Evolutionary conservation across 176 grass and related monocot genomes (phyloP).

Genomic region (Typha latifolia): DNA sequence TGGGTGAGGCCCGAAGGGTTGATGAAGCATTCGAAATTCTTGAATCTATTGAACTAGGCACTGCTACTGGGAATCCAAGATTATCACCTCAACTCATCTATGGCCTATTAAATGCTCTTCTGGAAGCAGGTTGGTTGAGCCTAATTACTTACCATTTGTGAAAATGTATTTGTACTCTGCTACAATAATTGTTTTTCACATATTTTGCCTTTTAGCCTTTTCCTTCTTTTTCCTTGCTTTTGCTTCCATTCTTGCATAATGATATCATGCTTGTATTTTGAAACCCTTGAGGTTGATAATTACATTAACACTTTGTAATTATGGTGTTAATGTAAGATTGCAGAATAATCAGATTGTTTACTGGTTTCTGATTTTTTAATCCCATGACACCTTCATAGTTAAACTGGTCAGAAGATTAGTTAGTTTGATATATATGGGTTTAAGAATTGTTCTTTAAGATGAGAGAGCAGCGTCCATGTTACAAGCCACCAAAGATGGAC

Average conservation of each 20-base stretch:
- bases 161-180: neutral
- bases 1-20: slow-evolving; percentile 72
- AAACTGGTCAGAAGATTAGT: too few relatives aligned
- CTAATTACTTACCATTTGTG: neutral
- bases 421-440: too few relatives aligned
- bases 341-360: too few relatives aligned
- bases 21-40: slow-evolving; percentile 81
- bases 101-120: slow-evolving; percentile 73
- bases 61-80: slow-evolving; percentile 40
- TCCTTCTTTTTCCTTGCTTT: neutral
- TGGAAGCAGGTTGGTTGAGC: slow-evolving; percentile 62
- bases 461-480: too few relatives aligned
- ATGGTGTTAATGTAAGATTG: neutral
- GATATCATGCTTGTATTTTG: neutral
- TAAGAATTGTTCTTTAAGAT: too few relatives aligned
- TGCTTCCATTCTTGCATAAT: neutral
- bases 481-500: too few relatives aligned
- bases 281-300: neutral
- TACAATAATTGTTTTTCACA: neutral
- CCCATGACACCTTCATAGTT: too few relatives aligned
- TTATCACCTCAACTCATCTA: slow-evolving; percentile 66
- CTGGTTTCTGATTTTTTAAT: too few relatives aligned
- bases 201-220: neutral
- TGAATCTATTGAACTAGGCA: slow-evolving; percentile 61
- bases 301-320: neutral